A percentile compares a stretch with the other conserved stretches of the same genome.
These are phyloP conservation scores for Calonectria pauciramosa DNA, from an alignment of 2,329 filamentous ascomycete species.

Conservation along the genomic window DNA sequence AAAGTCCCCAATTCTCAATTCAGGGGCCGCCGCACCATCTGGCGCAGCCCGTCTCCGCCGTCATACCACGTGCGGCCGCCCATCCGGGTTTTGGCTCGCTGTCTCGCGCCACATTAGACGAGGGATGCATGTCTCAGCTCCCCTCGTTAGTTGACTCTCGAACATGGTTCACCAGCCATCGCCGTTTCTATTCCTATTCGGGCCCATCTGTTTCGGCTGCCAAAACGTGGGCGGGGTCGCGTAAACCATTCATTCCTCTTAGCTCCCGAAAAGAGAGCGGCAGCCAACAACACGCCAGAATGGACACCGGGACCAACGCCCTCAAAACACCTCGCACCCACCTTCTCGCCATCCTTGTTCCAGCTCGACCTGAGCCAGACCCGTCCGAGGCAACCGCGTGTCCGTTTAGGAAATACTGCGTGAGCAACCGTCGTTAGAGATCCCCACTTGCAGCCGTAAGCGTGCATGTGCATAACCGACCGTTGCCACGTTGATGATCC, in stretches of 20 bases:
- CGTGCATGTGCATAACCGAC: conserved; percentile 7
- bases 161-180: not conserved
- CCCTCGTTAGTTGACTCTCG: not conserved
- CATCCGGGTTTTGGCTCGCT: not conserved
- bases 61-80: conserved; percentile 8
- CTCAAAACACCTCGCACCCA: not conserved
- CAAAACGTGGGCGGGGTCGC: not conserved
- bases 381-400: not conserved
- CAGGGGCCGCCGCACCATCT: not conserved
- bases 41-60: not conserved
- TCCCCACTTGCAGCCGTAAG: not conserved
- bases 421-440: not conserved
- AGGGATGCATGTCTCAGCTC: not conserved
- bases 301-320: not conserved
- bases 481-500: conserved; percentile 5
- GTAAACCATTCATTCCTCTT: not conserved
- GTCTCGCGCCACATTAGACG: not conserved
- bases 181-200: not conserved
- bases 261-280: not conserved
- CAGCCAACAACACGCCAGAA: not conserved
- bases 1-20: not conserved
- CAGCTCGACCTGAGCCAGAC: not conserved
- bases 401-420: not conserved
- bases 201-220: not conserved
- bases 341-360: not conserved